These are phyloP conservation scores for Chlorella ohadii DNA, from an alignment of 139 green algal genomes.

Conservation along the genomic window DNA sequence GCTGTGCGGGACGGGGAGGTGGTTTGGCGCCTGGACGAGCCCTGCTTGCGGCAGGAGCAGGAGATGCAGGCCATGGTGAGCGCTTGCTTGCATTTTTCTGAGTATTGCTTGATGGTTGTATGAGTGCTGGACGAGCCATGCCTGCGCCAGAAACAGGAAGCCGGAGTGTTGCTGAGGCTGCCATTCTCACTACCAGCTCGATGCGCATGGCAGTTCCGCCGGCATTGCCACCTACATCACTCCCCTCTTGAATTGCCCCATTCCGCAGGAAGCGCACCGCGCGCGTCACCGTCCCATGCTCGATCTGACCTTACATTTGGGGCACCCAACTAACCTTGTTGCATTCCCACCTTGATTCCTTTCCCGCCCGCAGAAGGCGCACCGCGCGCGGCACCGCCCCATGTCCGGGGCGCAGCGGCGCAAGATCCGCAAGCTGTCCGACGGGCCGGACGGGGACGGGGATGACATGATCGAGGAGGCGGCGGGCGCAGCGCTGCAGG, in stretches of 20 bases:
- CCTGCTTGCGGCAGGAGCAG: constrained; percentile 24
- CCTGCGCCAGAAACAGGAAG: no score
- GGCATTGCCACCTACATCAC: no score
- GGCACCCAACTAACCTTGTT: no score
- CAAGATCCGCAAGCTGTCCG: constrained; percentile 24
- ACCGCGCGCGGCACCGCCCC: constrained; percentile 26
- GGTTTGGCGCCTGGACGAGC: constrained; percentile 51
- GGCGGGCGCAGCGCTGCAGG: constrained; percentile 23
- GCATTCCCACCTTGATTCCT: no score
- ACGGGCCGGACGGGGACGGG: background rate
- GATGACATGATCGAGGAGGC: constrained; percentile 24
- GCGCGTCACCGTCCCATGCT: constrained; percentile 24
- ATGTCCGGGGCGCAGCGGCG: background rate
- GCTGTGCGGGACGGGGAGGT: constrained; percentile 44
- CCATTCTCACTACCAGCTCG: no score
- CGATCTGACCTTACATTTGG: no score
- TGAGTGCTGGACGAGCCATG: no score
- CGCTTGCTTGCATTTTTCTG: background rate
- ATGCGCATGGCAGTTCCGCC: no score
- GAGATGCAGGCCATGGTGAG: constrained; percentile 29
- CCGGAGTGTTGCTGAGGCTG: no score
- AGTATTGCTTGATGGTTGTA: background rate
- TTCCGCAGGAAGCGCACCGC: constrained; percentile 29
- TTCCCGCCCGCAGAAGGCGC: constrained; percentile 30
- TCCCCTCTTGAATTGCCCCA: no score